Base-by-base conservation (phyloP, 2,329 filamentous ascomycete genomes). In the Colletotrichum sp. region DNA sequence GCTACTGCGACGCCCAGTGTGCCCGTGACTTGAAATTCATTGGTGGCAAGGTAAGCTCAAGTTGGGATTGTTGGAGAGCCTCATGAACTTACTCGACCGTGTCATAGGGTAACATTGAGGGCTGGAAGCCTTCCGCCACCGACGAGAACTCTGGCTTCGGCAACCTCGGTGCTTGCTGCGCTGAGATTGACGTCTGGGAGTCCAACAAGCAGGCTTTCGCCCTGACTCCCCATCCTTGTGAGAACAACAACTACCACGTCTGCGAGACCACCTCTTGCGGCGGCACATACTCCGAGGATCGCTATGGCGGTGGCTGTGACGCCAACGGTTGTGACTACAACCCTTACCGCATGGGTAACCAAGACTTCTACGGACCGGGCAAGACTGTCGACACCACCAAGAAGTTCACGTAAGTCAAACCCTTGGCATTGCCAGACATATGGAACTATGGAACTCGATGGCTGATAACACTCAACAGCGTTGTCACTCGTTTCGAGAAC, bases 271-370 rank as follows among this genome's bases (percentile, higher is more conserved):
- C 38, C 72, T 69, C 55, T 18, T 90, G 89, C 78, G 89, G 90
- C 66, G 89, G 87, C 63, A 85, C 86, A 21, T 89, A 87, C 79
- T 86, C 83, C 7, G 79, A 81, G 68, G 83, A 87, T 76, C 89
- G 90, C 78, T 92, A 92, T 81, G 84, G 81, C 16, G 91, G 91
- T 74, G 83, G 89, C 58, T 94, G 92, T 84, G 92, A 94, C 82
- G 90, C 90, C 76, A 90, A 92, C 79, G 92, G 92, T 30, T 94
- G 92, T 79, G 92, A 93, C 81, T 92, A 90, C 86, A 92, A 92
- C 87, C 84, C 89, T 30, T 93, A 89, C 89, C 91, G 91, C 79
- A 87, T 91, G 85, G 92, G 71, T 2, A 88, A 90, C 82, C 85
- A 84, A 38, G 84, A 85, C 81, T 94, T 93, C 86, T 93, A 90